A percentile compares a stretch with the other conserved stretches of the same genome.
Conservation (phyloP, 2,329 filamentous ascomycete genomes). For the Chaetomium globosum region DNA sequence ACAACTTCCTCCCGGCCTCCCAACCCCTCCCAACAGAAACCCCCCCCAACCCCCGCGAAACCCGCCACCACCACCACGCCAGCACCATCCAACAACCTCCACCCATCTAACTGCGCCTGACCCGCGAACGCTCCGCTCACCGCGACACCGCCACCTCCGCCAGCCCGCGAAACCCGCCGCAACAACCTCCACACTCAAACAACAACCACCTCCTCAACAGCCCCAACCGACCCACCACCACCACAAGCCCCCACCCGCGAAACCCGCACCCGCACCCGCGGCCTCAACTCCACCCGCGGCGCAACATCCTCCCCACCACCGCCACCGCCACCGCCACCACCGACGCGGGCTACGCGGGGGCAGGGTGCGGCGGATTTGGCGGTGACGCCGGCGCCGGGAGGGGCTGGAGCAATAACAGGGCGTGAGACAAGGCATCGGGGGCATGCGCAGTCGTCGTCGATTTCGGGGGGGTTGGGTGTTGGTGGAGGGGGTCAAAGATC, state of each 20-base stretch:
- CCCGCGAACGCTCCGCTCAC: conserved; percentile 18
- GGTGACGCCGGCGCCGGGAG: conserved; percentile 1
- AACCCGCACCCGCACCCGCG: conserved; percentile 12
- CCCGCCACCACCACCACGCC: conserved; percentile 1
- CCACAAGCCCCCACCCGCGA: conserved; percentile 3
- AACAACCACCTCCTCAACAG: neutral
- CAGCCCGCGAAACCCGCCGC: conserved; percentile 12
- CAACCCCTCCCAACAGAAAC: conserved; percentile 16
- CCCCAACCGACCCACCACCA: neutral
- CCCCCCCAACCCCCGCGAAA: conserved; percentile 13
- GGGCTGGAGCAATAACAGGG: no score
- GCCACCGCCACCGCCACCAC: neutral
- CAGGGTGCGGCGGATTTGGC: neutral
- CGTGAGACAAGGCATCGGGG: conserved; percentile 3
- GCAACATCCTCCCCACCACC: neutral
- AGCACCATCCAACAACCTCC: conserved; percentile 7
- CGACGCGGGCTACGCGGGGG: neutral
- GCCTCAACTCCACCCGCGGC: neutral
- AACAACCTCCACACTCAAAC: neutral
- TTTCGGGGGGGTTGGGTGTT: neutral
- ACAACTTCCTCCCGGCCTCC: neutral
- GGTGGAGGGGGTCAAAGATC: no score
- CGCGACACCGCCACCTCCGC: conserved; percentile 6
- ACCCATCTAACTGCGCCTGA: conserved; percentile 10
- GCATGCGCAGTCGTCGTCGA: neutral